These are phyloP conservation scores for Elsinoe necatrix DNA, from an alignment of 2,329 filamentous ascomycete species.

Conservation along the genomic window DNA sequence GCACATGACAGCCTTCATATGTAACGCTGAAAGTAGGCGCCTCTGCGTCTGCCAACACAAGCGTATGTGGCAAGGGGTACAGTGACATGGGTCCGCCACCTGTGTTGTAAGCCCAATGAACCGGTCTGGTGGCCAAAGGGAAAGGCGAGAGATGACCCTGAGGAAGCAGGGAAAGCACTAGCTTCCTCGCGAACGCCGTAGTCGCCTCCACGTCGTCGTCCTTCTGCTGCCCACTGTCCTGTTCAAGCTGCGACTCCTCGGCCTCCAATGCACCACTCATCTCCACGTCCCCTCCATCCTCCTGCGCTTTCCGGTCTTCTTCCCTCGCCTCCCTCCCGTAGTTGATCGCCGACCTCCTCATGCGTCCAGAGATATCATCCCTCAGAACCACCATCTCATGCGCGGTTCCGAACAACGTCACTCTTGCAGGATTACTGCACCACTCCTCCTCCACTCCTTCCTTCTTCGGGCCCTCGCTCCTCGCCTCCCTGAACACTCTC, in stretches of 20 bases:
- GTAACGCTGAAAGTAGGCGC: conserved; percentile 76
- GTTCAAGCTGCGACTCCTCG: conserved; percentile 17
- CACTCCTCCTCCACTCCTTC: conserved; percentile 59
- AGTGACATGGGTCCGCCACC: conserved; percentile 56
- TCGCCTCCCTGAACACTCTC: conserved; percentile 69
- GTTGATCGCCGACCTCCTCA: conserved; percentile 67
- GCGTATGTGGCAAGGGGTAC: conserved; percentile 77
- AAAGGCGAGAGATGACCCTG: conserved; percentile 88
- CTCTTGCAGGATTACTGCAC: conserved; percentile 76
- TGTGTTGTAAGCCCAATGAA: conserved; percentile 80
- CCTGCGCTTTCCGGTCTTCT: conserved; percentile 25
- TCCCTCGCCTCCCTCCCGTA: conserved; percentile 47
- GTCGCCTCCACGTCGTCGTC: conserved; percentile 20
- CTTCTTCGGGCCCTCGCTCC: conserved; percentile 51
- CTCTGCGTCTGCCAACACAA: conserved; percentile 75
- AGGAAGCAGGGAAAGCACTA: conserved; percentile 86
- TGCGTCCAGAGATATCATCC: conserved; percentile 73
- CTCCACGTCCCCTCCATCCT: conserved; percentile 18
- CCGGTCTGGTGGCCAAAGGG: conserved; percentile 64
- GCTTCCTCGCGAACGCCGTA: conserved; percentile 25
- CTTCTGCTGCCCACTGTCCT: conserved; percentile 19
- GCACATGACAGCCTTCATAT: conserved; percentile 90
- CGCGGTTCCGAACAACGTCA: conserved; percentile 77
- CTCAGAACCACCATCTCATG: conserved; percentile 83
- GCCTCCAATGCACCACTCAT: conserved; percentile 25